These are phyloP conservation scores for Solanum ossicruentum DNA, from an alignment of 257 asterid species.

Conservation along the genomic window DNA sequence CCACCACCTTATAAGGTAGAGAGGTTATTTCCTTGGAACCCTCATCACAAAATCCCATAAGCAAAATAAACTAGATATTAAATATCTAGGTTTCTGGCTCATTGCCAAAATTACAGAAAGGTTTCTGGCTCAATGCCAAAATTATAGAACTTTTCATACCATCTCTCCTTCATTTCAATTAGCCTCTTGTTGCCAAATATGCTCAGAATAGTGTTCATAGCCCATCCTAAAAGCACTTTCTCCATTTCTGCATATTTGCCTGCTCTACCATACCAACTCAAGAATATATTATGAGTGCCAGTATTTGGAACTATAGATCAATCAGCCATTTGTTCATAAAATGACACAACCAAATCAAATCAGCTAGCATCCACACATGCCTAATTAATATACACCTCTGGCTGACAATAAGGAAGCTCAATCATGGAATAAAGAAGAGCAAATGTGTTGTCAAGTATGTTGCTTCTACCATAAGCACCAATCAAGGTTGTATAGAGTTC, in stretches of 20 bases:
- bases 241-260: constrained; percentile 85
- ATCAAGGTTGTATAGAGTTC: constrained; percentile 77
- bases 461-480: constrained; percentile 67
- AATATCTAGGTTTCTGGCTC: too few relatives aligned
- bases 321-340: constrained; percentile 56
- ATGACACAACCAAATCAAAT: constrained; percentile 61
- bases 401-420: constrained; percentile 62
- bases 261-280: constrained; percentile 78
- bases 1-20: too few relatives aligned
- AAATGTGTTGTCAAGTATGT: constrained; percentile 57
- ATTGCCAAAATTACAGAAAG: too few relatives aligned
- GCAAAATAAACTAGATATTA: too few relatives aligned
- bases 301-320: constrained; percentile 64
- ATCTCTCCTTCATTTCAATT: constrained; percentile 83
- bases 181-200: constrained; percentile 74
- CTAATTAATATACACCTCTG: constrained; percentile 84
- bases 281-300: constrained; percentile 75
- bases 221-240: constrained; percentile 59
- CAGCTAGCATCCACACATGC: constrained; percentile 61
- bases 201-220: constrained; percentile 74
- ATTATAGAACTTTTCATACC: too few relatives aligned
- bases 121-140: too few relatives aligned
- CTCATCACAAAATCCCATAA: too few relatives aligned
- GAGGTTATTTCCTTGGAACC: too few relatives aligned
- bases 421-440: constrained; percentile 53